Conservation (phyloP, 495 filamentous ascomycete species). For the Extremus antarcticus region DNA sequence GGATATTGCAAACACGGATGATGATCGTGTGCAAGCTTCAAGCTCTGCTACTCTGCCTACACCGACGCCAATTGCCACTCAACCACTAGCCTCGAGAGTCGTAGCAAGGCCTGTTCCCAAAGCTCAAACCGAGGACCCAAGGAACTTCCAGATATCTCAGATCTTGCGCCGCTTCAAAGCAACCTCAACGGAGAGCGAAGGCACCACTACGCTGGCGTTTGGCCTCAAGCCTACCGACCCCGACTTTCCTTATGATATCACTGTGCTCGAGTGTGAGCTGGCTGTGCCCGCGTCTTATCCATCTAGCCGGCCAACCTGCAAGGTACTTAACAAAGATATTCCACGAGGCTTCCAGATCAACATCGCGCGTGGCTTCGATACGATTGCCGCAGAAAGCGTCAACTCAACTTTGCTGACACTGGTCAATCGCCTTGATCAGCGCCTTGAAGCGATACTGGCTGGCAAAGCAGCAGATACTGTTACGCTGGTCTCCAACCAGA, state of each 20-base stretch:
- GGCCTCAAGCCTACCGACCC: conserved; percentile 69
- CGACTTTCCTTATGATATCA: conserved; percentile 73
- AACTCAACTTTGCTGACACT: conserved; percentile 54
- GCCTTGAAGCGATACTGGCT: conserved; percentile 61
- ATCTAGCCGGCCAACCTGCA: conserved; percentile 40
- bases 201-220: conserved; percentile 50
- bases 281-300: conserved; percentile 54
- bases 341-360: conserved; percentile 71
- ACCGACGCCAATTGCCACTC: neutral
- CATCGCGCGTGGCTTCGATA: conserved; percentile 67
- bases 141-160: conserved; percentile 68
- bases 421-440: conserved; percentile 62
- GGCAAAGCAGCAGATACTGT: conserved; percentile 66
- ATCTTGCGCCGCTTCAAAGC: conserved; percentile 61
- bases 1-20: neutral
- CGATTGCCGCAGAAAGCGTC: conserved; percentile 46
- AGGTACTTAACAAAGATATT: conserved; percentile 66
- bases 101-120: conserved; percentile 56
- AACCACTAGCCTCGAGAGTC: conserved; percentile 19
- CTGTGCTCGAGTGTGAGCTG: conserved; percentile 60
- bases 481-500: conserved; percentile 60
- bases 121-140: conserved; percentile 54
- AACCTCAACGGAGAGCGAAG: conserved; percentile 41
- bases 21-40: neutral
- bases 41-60: neutral